Evolutionary conservation across 2,329 filamentous ascomycete genomes (phyloP), one percentile per base, ranked within the genome.

Genomic region (Mycosphaerelloides madeirae): DNA sequence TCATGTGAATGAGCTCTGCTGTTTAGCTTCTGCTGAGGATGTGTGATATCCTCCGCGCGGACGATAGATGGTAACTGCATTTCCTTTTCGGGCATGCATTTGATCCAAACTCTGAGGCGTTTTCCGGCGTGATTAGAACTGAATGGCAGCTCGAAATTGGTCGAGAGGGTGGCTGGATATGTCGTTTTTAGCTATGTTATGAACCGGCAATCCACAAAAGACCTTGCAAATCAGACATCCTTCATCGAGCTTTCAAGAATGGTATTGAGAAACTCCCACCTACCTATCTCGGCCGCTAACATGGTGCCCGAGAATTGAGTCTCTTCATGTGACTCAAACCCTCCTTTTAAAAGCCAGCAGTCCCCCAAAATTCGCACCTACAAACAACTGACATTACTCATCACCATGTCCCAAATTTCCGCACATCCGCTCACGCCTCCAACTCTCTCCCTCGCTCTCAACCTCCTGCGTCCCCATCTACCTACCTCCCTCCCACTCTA

Each of bases 401-500:
- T 16, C 31, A 48, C 33, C 19, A 22, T 28, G 32, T 45, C 16
- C 18, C 35, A 31, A 18, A 38, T 31, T 15, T 14, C 35, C 31
- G 28, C 36, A 19, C 15, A 18, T 14, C 16, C 33, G 6, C 31
- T 6, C 33, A 35, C 16, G 33, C 31, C 6, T 5, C 22, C 22
- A 25, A 22, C 34, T 5, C 14, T 37, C 34, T 11, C 4, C 3
- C 3, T 13, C 3, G 38, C 29, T 29, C 38, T 40, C 28, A 5
- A 28, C 28, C 15, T 76, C 11, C 71, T 86, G 0, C 57, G 63
- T 19, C 56, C 62, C 3, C 70, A 77, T 28, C 65, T 83, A 7
- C 83, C 83, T 0, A 66, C 75, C 53, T 79, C 79, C 3, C 67
- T 86, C 12, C 73, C 79, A 5, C 64, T 86, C 3, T 69, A 81